Base-by-base conservation (phyloP, 352 stramenopile genomes). In the Albugo candida region DNA sequence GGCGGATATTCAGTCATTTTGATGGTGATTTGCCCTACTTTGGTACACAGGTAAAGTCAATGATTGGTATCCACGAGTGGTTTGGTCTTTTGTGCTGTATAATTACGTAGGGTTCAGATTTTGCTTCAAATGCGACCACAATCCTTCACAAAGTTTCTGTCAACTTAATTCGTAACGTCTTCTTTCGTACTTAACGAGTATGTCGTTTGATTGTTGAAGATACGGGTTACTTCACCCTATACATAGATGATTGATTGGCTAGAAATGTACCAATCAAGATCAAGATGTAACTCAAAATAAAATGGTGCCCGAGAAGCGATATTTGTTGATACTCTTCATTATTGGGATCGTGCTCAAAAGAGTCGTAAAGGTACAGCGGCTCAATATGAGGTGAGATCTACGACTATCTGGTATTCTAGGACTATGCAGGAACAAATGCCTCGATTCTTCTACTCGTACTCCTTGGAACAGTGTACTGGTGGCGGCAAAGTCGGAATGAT, bases 291-390 rank as follows among this genome's bases (percentile, higher is more conserved):
- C 20, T 24, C 38, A 10, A 8, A n/a, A 10, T 24, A 8, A 24
- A 43, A 65, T 65, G 60, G 55, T 64, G 52, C 65, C 81, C 48
- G 60, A 71, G 45, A 70, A 60, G 35, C 68, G 75, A 52, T 70
- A 83, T 50, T 52, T 85, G 53, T 58, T 85, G 59, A 67, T 85
- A 44, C 66, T 85, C 45, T 81, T 83, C 52, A 48, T 77, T 38
- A 65, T 75, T 47, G 70, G 73, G 42, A 53, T 83, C 47, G 61
- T 75, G 16, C 67, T 71, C 24, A 68, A 71, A 46, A 61, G 68
- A 11, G 52, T 85, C 49, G 61, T 83, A 43, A 83, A 82, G 70
- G 4, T 20, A 4, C 5, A 34, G 19, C 20, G 17, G 17, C n/a
- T 43, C 3, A 8, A 19, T 43, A 19, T 43, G 17, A 24, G 8